Conservation (phyloP, 2,329 filamentous ascomycete species). For the Hawksworthiomyces lignivorus region DNA sequence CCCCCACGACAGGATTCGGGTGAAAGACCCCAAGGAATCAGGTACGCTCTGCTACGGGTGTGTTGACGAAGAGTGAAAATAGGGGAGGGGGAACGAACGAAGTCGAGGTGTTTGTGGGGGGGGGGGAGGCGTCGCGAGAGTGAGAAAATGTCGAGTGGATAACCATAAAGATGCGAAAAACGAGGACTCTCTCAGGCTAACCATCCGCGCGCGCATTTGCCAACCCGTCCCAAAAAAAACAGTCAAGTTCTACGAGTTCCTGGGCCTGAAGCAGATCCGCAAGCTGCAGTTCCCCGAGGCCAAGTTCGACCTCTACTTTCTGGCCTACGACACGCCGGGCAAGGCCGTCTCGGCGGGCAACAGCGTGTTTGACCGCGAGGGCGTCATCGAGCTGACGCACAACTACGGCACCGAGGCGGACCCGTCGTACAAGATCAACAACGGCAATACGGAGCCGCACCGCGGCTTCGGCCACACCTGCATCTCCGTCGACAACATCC, state of each 20-base stretch:
- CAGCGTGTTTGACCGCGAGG: conserved; percentile 72
- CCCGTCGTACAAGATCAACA: conserved; percentile 69
- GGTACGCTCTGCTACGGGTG: conserved; percentile 36
- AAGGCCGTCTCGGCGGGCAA: conserved; percentile 68
- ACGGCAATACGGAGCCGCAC: conserved; percentile 84
- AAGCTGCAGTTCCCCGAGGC: conserved; percentile 75
- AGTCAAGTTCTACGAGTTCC: conserved; percentile 89
- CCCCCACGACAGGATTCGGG: conserved; percentile 68
- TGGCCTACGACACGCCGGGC: conserved; percentile 73
- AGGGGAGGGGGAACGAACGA: too few relatives aligned
- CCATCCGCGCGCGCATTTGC: too few relatives aligned
- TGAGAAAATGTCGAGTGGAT: too few relatives aligned
- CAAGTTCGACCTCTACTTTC: conserved; percentile 94
- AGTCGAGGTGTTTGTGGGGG: too few relatives aligned
- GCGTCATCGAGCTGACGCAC: conserved; percentile 77
- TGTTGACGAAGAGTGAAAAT: background rate
- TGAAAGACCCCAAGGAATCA: conserved; percentile 85
- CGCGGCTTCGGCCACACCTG: conserved; percentile 82
- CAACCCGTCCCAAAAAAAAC: too few relatives aligned
- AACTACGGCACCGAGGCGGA: conserved; percentile 88
- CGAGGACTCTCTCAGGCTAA: too few relatives aligned
- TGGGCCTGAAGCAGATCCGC: conserved; percentile 79
- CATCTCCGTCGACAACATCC: conserved; percentile 74
- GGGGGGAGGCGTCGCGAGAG: too few relatives aligned
- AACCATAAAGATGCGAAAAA: too few relatives aligned